These are phyloP conservation scores for Cyberlindnera suaveolens DNA, from an alignment of 805 yeast species.

Conservation along the genomic window DNA sequence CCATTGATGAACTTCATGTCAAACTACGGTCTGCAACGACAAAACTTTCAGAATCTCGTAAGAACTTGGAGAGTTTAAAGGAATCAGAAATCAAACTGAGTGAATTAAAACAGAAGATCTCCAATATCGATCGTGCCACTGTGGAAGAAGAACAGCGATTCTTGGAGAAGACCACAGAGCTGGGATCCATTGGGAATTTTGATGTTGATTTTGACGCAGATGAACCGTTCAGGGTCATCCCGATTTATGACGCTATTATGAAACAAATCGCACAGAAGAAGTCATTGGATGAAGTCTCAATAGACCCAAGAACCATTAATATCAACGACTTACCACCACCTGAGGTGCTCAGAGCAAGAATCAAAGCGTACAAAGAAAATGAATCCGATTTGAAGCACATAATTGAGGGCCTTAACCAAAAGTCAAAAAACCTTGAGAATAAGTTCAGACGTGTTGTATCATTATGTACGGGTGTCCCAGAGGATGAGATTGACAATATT, in stretches of 20 bases:
- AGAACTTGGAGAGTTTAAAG: slow-evolving; percentile 47
- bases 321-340: slow-evolving; percentile 29
- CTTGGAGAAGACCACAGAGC: slow-evolving; percentile 33
- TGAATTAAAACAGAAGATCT: slow-evolving; percentile 47
- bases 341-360: slow-evolving; percentile 61
- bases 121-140: slow-evolving; percentile 57
- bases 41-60: slow-evolving; percentile 40
- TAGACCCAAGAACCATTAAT: slow-evolving; percentile 17
- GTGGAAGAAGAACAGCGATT: slow-evolving; percentile 56
- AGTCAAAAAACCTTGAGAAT: slow-evolving; percentile 52
- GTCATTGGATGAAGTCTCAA: slow-evolving; percentile 20
- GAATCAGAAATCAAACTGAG: slow-evolving; percentile 35
- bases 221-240: slow-evolving; percentile 76
- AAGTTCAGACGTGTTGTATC: slow-evolving; percentile 88
- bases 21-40: slow-evolving; percentile 53
- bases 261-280: slow-evolving; percentile 29
- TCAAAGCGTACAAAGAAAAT: slow-evolving; percentile 72
- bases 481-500: slow-evolving; percentile 70
- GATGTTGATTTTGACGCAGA: slow-evolving; percentile 76
- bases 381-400: slow-evolving; percentile 49
- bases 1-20: slow-evolving; percentile 46
- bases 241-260: slow-evolving; percentile 51
- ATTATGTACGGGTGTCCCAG: slow-evolving; percentile 83
- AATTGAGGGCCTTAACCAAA: slow-evolving; percentile 44
- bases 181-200: slow-evolving; percentile 32